Evolutionary conservation across 1,284 basidiomycete genomes (phyloP).

Genomic region (Leucoagaricus sp.): DNA sequence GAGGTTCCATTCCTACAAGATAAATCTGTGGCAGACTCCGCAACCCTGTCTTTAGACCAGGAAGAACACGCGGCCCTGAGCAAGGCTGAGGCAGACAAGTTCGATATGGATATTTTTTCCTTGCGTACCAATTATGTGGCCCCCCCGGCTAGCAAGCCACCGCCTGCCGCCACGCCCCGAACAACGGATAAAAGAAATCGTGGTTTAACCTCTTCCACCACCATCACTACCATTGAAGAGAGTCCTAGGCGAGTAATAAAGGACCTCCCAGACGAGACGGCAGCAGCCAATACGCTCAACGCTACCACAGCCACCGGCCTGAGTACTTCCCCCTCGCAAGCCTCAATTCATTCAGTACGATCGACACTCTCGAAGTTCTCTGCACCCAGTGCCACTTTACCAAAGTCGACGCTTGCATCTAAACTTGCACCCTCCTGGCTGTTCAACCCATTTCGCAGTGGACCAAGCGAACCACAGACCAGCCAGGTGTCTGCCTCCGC

Average conservation of each 20-base stretch:
- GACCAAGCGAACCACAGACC: constrained; percentile 60
- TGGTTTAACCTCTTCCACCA: constrained; percentile 29
- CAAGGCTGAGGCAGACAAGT: constrained; percentile 64
- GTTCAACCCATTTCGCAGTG: constrained; percentile 70
- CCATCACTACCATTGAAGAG: constrained; percentile 68
- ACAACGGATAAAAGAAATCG: constrained; percentile 4
- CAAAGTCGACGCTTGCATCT: constrained; percentile 47
- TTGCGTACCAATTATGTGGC: constrained; percentile 29
- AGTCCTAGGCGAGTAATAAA: constrained; percentile 52
- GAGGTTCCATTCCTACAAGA: constrained; percentile 75
- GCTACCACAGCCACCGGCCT: constrained; percentile 36
- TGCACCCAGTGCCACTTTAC: constrained; percentile 25
- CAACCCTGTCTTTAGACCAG: constrained; percentile 19
- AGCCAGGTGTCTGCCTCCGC: constrained; percentile 46
- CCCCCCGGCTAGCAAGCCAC: constrained; percentile 19
- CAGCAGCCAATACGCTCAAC: constrained; percentile 33
- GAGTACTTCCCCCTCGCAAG: constrained; percentile 72
- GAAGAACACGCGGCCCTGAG: constrained; percentile 35
- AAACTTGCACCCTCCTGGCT: constrained; percentile 75
- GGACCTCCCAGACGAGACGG: constrained; percentile 50
- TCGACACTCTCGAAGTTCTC: constrained; percentile 47
- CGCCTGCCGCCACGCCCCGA: constrained; percentile 28
- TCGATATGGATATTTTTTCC: constrained; percentile 69
- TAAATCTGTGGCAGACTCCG: constrained; percentile 26
- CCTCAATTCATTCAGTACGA: constrained; percentile 58